Evolutionary conservation across 805 yeast genomes (phyloP).

Genomic region (Wickerhamomyces rabaulensis): DNA sequence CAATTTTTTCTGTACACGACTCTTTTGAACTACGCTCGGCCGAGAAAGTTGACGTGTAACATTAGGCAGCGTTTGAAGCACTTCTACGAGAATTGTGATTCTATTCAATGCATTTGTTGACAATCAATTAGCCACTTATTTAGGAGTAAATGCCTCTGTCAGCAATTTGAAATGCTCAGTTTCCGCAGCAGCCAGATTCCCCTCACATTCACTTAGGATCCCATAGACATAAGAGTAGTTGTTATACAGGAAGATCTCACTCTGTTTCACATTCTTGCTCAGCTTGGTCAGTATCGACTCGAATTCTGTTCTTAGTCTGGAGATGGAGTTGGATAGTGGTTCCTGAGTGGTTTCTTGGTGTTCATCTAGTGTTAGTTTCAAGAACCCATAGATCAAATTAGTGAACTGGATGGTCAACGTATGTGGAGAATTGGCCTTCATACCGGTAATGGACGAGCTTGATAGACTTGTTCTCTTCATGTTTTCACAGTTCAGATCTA

Average conservation of each 20-base stretch:
- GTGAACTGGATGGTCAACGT: conserved; percentile 78
- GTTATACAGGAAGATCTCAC: conserved; percentile 69
- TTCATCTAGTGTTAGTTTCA: conserved; percentile 44
- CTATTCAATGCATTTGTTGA: too few relatives aligned
- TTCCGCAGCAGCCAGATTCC: background rate
- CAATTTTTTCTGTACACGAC: too few relatives aligned
- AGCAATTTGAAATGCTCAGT: conserved; percentile 36
- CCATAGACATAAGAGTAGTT: conserved; percentile 29
- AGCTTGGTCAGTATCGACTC: conserved; percentile 74
- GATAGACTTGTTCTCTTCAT: conserved; percentile 43
- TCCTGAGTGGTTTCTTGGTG: conserved; percentile 38
- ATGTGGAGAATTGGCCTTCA: conserved; percentile 41
- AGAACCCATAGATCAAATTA: conserved; percentile 61
- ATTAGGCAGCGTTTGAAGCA: too few relatives aligned
- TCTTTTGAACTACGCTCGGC: too few relatives aligned
- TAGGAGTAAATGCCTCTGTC: conserved; percentile 34
- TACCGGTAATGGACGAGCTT: conserved; percentile 24
- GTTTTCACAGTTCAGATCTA: conserved; percentile 74
- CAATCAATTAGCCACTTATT: background rate
- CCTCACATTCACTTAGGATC: conserved; percentile 29
- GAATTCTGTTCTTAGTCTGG: conserved; percentile 69
- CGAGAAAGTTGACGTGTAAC: too few relatives aligned
- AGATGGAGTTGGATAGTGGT: conserved; percentile 67
- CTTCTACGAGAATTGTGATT: too few relatives aligned
- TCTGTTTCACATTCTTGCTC: conserved; percentile 45